phyloP scores from a whole-genome alignment of 2,329 filamentous ascomycete species.

The Colletotrichum sp. region DNA sequence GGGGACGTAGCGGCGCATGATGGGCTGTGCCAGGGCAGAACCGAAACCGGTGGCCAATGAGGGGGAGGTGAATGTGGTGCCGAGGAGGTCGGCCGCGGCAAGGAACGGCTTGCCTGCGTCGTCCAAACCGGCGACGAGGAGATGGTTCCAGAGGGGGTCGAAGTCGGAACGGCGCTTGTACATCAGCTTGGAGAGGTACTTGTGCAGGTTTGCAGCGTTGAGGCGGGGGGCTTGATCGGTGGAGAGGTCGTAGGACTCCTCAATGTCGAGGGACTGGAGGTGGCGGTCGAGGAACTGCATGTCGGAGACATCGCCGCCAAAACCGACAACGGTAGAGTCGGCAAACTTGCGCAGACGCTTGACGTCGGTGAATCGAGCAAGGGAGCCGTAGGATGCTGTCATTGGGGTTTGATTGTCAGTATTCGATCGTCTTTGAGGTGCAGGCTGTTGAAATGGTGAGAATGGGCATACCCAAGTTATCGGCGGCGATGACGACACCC shows the following conservation, averaged over 20 bases:
- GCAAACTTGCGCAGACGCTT: slow-evolving; percentile 94
- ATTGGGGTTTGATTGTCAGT: slow-evolving; percentile 8
- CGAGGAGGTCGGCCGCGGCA: slow-evolving; percentile 88
- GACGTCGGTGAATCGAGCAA: slow-evolving; percentile 94
- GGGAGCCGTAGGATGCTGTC: slow-evolving; percentile 93
- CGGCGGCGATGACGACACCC: slow-evolving; percentile 94
- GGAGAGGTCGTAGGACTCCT: slow-evolving; percentile 78
- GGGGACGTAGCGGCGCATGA: slow-evolving; percentile 83
- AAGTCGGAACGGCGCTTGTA: slow-evolving; percentile 95
- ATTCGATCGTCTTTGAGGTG: background rate
- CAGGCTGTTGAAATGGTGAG: background rate
- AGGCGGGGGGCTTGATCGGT: slow-evolving; percentile 58
- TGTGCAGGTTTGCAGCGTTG: slow-evolving; percentile 93
- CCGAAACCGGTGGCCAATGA: slow-evolving; percentile 94
- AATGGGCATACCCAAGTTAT: slow-evolving; percentile 79
- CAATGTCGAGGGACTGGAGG: slow-evolving; percentile 83
- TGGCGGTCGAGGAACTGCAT: slow-evolving; percentile 98
- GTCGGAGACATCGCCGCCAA: slow-evolving; percentile 96
- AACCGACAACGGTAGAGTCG: slow-evolving; percentile 83
- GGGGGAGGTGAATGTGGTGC: slow-evolving; percentile 88
- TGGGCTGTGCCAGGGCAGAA: slow-evolving; percentile 88
- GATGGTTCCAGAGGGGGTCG: slow-evolving; percentile 96
- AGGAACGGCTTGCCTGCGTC: slow-evolving; percentile 84
- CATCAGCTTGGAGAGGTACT: slow-evolving; percentile 93
- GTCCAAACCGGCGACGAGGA: slow-evolving; percentile 90